Evolutionary conservation across 176 grass and related monocot species (phyloP), one percentile per base, ranked within the genome.

Genomic region (Triticum monococcum): DNA sequence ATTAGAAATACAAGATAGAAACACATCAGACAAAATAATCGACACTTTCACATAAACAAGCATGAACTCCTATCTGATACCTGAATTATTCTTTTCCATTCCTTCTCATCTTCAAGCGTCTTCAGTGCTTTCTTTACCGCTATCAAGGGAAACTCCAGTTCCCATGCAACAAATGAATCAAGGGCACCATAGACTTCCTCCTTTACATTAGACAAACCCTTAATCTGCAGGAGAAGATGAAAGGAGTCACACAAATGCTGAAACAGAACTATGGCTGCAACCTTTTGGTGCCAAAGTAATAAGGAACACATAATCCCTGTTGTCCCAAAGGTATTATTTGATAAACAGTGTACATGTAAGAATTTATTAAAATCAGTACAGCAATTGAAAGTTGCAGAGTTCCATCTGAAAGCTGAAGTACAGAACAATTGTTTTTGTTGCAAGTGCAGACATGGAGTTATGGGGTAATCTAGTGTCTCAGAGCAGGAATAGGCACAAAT

Each of bases 81-180:
- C 92, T 99, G 97, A 88, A 99, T 92, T 86, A 99, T 90, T 81
- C 97, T 85, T 85, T 99, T 99, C 97, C 94, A 99, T 85, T 99
- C 97, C 87, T 88, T 96, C 94, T 94, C 91, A 56, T 72, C 72
- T 63, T 99, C 92, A 90, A 99, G 94, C 26, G 90, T 89, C 64
- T 92, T 92, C 79, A 96, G 82, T 87, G 97, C 85, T 57, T 99
- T 99, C 89, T 99, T 99, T 68, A 99, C 97, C 36, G 87, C 90
- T 86, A 99, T 91, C 75, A 99, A 80, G 84, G 97, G 97, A 90
- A 99, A 99, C 71, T 99, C 97, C 38, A 99, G 77, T 73, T 99
- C 97, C 97, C 97, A 99, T 52, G 97, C 97, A 91, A 99, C 80
- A 85, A 96, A 94, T 52, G 97, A 96, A 89, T 99, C 97, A 83